Evolutionary conservation across 116 monocot species (phyloP), one percentile per base, ranked within the genome.

Genomic region (Phalaenopsis hybrid): DNA sequence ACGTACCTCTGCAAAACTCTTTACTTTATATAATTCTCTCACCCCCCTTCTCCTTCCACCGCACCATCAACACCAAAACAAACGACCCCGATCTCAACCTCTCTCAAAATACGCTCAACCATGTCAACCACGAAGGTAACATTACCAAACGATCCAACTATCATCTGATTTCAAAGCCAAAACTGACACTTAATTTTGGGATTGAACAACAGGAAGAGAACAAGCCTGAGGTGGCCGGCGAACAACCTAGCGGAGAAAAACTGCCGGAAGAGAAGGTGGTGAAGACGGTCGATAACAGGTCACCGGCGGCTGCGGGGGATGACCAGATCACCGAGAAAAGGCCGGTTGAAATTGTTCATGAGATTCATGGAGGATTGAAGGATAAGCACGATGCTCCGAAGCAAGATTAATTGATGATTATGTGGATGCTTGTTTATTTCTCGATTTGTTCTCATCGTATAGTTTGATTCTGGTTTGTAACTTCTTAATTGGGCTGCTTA

Each of bases 241-340:
- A 18, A 37, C 12, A 70, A 13, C 70, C 1, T 31, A 70, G 70
- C 11, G 33, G 33, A 11, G 72, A 37, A 37, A 13, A 31, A 8
- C 34, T 6, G 12, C 13, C 37, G 0, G 15, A 72, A 7, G 28
- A 34, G 69, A 59, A 59, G 63, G 72, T 72, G 12, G 34, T 72
- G 34, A 37, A 72, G 72, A 72, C 72, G 72, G 72, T 72, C 4
- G 72, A 72, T 12, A 37, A 72, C 72, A 16, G 72, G 72, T 72
- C 72, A 13, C 41, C 72, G 72, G 72, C 72, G 72, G 72, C 34
- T 31, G 72, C 28, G 0, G 72, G 4, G 4, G n/a, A 16, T 0
- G 34, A 37, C 0, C 37, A 72, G 72, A 16, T 72, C 12, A 31
- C 13, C 12, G 34, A 72, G 72, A 37, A 72, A 37, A 72, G 15